These are phyloP conservation scores for Eimeria mitis DNA, from an alignment of 169 alveolate genomes.

Conservation along the genomic window DNA sequence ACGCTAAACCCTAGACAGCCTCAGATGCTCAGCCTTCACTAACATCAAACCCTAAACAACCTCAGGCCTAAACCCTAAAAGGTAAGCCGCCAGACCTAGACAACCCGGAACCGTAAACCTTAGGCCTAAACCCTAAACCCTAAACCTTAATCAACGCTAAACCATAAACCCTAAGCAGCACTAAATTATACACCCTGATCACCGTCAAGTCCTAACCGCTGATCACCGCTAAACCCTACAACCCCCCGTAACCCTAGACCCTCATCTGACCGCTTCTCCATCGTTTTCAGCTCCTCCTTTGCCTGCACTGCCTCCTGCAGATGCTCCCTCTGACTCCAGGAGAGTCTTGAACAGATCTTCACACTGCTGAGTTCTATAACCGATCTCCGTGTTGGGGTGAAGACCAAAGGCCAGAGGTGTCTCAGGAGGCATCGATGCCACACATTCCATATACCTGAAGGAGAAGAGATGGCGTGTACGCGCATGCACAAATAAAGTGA, in stretches of 20 bases:
- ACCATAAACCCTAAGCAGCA: neutral
- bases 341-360: slow-evolving; percentile 63
- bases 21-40: too few species aligned
- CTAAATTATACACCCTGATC: too few species aligned
- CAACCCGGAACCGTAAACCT: too few species aligned
- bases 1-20: neutral
- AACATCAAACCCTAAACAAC: too few species aligned
- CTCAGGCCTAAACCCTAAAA: too few species aligned
- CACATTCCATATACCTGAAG: slow-evolving; percentile 89
- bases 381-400: slow-evolving; percentile 98
- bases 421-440: slow-evolving; percentile 91
- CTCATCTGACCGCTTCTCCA: slow-evolving; percentile 40
- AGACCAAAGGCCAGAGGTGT: slow-evolving; percentile 97
- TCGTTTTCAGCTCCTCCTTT: slow-evolving; percentile 9
- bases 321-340: slow-evolving; percentile 20
- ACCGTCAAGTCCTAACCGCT: neutral
- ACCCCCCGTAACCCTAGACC: neutral
- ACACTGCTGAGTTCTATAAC: slow-evolving; percentile 85
- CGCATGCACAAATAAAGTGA: neutral
- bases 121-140: too few species aligned
- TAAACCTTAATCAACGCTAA: neutral
- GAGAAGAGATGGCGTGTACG: neutral
- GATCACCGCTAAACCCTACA: neutral
- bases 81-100: too few species aligned
- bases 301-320: neutral